Evolutionary conservation across 2,329 filamentous ascomycete species (phyloP).

Genomic region (Zopfia rhizophila): DNA sequence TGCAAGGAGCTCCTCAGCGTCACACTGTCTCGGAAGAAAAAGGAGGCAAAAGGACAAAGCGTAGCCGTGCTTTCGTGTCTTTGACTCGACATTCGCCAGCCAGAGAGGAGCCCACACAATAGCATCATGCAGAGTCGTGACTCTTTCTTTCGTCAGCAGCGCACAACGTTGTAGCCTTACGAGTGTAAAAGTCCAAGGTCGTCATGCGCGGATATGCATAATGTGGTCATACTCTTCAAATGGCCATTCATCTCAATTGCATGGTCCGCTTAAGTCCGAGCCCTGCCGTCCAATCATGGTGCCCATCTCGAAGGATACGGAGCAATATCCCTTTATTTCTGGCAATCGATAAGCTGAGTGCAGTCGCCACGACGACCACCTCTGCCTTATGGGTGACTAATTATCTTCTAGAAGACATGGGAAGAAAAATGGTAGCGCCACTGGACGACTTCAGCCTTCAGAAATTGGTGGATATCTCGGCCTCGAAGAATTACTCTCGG

Average conservation of each 20-base stretch:
- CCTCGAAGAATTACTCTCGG: no score
- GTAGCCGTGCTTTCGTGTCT: background rate
- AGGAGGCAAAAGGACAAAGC: no score
- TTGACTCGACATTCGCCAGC: background rate
- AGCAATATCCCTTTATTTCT: conserved; percentile 26
- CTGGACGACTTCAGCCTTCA: no score
- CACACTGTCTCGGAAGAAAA: conserved; percentile 21
- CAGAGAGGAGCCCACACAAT: background rate
- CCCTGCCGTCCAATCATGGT: conserved; percentile 21
- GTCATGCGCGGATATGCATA: conserved; percentile 36
- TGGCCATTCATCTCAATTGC: conserved; percentile 28
- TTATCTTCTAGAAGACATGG: conserved; percentile 31
- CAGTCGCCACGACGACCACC: conserved; percentile 18
- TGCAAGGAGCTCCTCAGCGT: conserved; percentile 12
- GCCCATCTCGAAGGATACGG: conserved; percentile 11
- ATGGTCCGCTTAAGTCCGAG: conserved; percentile 40
- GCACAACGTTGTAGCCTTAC: no score
- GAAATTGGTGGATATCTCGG: no score
- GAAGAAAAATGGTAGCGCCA: conserved; percentile 25
- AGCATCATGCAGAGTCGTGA: no score
- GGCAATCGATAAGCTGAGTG: conserved; percentile 30
- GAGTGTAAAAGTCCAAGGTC: conserved; percentile 24
- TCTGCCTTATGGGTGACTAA: conserved; percentile 22
- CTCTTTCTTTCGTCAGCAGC: no score
- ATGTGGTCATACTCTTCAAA: conserved; percentile 34